A percentile compares a stretch with the other conserved stretches of the same genome.
Evolutionary conservation across 2,329 filamentous ascomycete genomes (phyloP).

Genomic region (Didymella sp.): DNA sequence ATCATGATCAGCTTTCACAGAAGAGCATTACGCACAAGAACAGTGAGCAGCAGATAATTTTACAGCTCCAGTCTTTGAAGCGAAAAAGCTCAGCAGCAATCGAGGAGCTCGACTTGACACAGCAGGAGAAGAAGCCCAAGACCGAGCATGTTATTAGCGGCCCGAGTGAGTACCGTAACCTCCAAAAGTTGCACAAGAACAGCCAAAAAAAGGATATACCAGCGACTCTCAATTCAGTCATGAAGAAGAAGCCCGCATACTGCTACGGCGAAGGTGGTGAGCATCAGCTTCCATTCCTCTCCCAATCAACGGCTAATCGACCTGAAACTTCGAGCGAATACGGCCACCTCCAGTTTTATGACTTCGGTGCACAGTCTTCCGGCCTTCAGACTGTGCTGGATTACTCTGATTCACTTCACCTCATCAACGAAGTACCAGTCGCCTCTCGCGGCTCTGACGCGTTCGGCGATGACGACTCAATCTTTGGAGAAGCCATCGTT

Average conservation of each 20-base stretch:
- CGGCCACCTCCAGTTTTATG: constrained; percentile 31
- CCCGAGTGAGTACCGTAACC: constrained; percentile 28
- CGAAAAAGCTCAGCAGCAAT: constrained; percentile 31
- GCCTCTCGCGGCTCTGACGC: constrained; percentile 26
- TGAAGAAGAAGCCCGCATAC: constrained; percentile 39
- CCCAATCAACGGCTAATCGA: neutral
- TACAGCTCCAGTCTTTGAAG: constrained; percentile 38
- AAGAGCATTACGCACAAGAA: constrained; percentile 9
- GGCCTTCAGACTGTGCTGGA: neutral
- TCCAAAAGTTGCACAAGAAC: constrained; percentile 38
- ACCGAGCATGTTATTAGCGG: constrained; percentile 22
- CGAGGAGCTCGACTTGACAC: constrained; percentile 45
- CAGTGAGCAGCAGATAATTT: constrained; percentile 37
- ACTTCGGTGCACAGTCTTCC: constrained; percentile 7
- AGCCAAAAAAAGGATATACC: constrained; percentile 32
- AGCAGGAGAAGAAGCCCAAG: constrained; percentile 40
- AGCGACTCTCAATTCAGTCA: constrained; percentile 31
- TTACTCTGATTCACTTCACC: neutral
- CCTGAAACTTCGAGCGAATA: constrained; percentile 38
- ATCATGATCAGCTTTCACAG: constrained; percentile 9
- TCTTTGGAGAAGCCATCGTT: constrained; percentile 42
- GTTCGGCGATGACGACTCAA: constrained; percentile 42
- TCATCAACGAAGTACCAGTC: neutral
- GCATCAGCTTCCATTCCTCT: constrained; percentile 35
- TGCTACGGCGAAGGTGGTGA: constrained; percentile 34